These are phyloP conservation scores for Kewa caespitosa DNA, from an alignment of 179 eudicot species.

Conservation along the genomic window DNA sequence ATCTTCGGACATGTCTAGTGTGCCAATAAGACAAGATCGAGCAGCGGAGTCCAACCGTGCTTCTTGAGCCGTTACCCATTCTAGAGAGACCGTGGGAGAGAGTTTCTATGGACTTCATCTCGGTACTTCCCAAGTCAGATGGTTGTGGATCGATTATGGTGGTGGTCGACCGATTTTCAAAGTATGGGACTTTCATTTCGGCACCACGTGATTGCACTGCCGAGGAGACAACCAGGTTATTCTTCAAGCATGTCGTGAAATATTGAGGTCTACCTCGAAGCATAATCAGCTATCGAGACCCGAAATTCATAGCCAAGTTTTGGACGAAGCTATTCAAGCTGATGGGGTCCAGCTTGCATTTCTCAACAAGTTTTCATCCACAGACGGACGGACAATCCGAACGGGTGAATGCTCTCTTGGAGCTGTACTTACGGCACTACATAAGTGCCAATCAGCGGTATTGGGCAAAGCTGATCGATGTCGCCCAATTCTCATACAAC, in stretches of 20 bases:
- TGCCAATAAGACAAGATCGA: too few relatives aligned
- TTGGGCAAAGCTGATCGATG: slow-evolving; percentile 3
- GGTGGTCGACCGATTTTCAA: neutral
- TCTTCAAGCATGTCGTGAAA: neutral
- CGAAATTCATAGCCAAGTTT: too few relatives aligned
- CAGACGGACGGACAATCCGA: neutral
- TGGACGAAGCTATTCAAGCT: too few relatives aligned
- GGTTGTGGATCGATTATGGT: neutral
- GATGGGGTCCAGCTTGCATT: neutral
- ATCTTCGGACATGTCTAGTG: too few relatives aligned
- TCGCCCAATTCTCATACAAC: slow-evolving; percentile 1
- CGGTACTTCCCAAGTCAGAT: neutral
- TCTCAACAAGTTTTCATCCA: neutral
- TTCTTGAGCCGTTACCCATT: neutral
- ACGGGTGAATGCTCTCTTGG: neutral
- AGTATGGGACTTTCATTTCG: neutral
- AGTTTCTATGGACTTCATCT: neutral
- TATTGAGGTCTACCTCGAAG: neutral
- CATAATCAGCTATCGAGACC: neutral
- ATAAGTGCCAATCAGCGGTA: neutral
- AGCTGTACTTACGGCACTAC: neutral
- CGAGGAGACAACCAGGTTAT: neutral
- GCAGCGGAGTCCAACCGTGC: too few relatives aligned
- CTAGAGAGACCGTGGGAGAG: neutral
- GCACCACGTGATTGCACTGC: neutral